phyloP scores from a whole-genome alignment of 23 red algal genomes.

The Rhodosorus marinus region DNA sequence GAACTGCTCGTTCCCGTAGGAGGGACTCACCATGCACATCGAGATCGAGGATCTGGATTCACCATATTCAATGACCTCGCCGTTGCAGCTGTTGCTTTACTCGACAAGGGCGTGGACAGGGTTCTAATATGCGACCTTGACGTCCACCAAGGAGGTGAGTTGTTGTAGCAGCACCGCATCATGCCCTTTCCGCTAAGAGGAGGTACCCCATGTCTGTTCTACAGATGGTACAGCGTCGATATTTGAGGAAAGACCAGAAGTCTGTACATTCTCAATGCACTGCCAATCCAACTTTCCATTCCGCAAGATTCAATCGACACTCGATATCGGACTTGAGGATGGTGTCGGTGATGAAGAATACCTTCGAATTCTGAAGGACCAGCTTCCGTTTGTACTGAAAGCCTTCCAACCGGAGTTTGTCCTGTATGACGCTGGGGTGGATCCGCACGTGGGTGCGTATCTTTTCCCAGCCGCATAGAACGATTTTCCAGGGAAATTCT shows the following conservation, averaged over 20 bases:
- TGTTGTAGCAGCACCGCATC: too few relatives aligned
- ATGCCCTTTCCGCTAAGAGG: too few relatives aligned
- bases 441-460: too few relatives aligned
- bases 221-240: slow-evolving; percentile 27
- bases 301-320: not conserved
- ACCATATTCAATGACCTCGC: slow-evolving; percentile 20
- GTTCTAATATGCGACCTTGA: slow-evolving; percentile 25
- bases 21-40: slow-evolving; percentile 24
- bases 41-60: slow-evolving; percentile 6
- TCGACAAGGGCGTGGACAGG: slow-evolving; percentile 1
- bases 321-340: slow-evolving; percentile 15
- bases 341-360: slow-evolving; percentile 13
- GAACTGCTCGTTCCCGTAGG: too few relatives aligned
- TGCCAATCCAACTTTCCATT: slow-evolving; percentile 7
- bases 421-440: slow-evolving; percentile 32
- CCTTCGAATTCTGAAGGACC: not conserved
- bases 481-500: too few relatives aligned
- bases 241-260: slow-evolving; percentile 1
- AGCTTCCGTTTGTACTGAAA: slow-evolving; percentile 2
- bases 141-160: slow-evolving; percentile 47
- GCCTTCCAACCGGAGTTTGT: slow-evolving; percentile 12
- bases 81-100: slow-evolving; percentile 3
- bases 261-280: slow-evolving; percentile 16
- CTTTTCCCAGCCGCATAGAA: too few relatives aligned
- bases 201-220: too few relatives aligned